These are phyloP conservation scores for Achaetomiella virescens DNA, from an alignment of 495 filamentous ascomycete genomes.

Conservation along the genomic window DNA sequence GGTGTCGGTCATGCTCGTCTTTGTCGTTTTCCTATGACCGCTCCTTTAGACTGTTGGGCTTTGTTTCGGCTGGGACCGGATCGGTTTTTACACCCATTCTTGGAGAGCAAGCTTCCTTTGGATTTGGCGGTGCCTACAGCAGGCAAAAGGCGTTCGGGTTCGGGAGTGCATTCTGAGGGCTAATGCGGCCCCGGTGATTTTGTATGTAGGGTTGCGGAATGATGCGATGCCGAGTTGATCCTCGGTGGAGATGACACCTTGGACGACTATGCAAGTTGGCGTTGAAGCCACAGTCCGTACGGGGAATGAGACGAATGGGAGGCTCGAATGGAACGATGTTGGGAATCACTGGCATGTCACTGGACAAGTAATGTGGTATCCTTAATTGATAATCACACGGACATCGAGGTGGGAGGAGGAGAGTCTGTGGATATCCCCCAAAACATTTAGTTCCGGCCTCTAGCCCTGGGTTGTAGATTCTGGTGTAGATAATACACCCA, in stretches of 20 bases:
- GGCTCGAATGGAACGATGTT: not conserved
- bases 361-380: not conserved
- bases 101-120: too few species aligned
- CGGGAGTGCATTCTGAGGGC: too few species aligned
- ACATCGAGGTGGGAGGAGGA: not conserved
- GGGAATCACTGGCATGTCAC: not conserved
- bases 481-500: not conserved
- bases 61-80: too few species aligned
- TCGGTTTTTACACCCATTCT: too few species aligned
- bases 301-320: too few species aligned
- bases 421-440: not conserved
- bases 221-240: too few species aligned
- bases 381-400: conserved; percentile 9
- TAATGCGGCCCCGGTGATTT: too few species aligned
- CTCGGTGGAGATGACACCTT: not conserved
- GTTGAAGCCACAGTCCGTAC: too few species aligned
- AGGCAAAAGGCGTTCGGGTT: not conserved
- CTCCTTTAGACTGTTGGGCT: not conserved
- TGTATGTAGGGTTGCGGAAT: too few species aligned
- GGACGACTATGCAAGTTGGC: not conserved
- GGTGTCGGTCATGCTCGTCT: conserved; percentile 44
- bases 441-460: not conserved
- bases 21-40: conserved; percentile 2
- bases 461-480: not conserved
- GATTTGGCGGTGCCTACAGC: not conserved